A percentile compares a stretch with the other conserved stretches of the same genome.
phyloP scores from a whole-genome alignment of 805 yeast species.

The Candida pseudoglaebosa region DNA sequence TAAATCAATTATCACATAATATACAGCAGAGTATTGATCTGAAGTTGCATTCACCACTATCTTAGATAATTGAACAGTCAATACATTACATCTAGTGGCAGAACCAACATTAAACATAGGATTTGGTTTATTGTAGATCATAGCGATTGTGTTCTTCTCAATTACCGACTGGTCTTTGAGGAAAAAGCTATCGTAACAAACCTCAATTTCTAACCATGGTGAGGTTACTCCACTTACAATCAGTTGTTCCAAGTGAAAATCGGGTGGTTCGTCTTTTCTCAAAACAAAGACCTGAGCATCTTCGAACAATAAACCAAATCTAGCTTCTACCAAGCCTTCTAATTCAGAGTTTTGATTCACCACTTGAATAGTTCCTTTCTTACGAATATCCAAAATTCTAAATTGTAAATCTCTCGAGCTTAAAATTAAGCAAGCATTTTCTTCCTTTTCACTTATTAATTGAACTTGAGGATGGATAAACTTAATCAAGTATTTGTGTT shows the following conservation, averaged over 20 bases:
- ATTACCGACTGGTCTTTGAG: slow-evolving; percentile 25
- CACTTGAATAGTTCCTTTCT: slow-evolving; percentile 36
- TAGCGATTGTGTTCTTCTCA: slow-evolving; percentile 38
- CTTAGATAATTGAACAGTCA: slow-evolving; percentile 32
- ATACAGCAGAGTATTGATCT: slow-evolving; percentile 34
- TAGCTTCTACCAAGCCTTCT: slow-evolving; percentile 46
- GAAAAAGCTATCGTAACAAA: slow-evolving; percentile 49
- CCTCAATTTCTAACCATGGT: slow-evolving; percentile 78
- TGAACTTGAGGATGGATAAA: slow-evolving; percentile 84
- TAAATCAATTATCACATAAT: slow-evolving; percentile 32
- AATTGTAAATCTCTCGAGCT: slow-evolving; percentile 58
- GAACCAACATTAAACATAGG: slow-evolving; percentile 36
- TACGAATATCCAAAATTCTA: slow-evolving; percentile 44
- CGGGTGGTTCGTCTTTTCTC: slow-evolving; percentile 22
- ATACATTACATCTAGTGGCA: slow-evolving; percentile 22
- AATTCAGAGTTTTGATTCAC: slow-evolving; percentile 26
- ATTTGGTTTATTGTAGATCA: slow-evolving; percentile 50
- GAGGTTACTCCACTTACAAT: slow-evolving; percentile 58
- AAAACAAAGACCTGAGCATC: slow-evolving; percentile 56
- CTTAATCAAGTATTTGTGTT: slow-evolving; percentile 60
- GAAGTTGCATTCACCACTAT: slow-evolving; percentile 37
- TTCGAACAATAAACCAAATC: slow-evolving; percentile 52
- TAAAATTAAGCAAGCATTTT: slow-evolving; percentile 46
- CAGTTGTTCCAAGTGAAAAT: slow-evolving; percentile 40
- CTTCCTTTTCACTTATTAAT: slow-evolving; percentile 43